Base-by-base conservation (phyloP, 345 rosid species). In the Brassica rapa region DNA sequence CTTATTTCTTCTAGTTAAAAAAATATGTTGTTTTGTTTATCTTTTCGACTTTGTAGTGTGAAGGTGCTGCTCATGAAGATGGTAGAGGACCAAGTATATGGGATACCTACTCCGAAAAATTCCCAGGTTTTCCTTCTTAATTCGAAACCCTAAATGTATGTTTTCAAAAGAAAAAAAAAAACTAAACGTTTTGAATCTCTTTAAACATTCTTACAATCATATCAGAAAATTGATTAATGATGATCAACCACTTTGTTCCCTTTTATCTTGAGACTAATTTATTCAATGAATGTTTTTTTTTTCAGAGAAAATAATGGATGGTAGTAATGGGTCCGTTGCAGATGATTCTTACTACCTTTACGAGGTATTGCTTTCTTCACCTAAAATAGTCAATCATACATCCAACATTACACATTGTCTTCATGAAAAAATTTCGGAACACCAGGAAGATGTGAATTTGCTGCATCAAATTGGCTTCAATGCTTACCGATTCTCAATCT, bases 21-120 rank as follows among this genome's bases (percentile, higher is more conserved):
- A 32, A 27, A 27, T 32, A 5, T 32, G 35, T 32, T 32, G 35
- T 4, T 32, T 32, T 32, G 35, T 32, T 35, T 8, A 11, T 8
- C 6, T 19, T 24, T 1, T 65, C 0, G 21, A 41, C 49, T 80
- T 68, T 53, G 70, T 25, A 80, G 82, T 68, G 74, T 62, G 87
- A 85, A 83, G 87, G 86, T 68, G 84, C 84, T 27, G 87, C 86
- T 56, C 71, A 75, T 70, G 84, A 81, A 72, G 74, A 77, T 81
- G 87, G 87, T 39, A 85, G 85, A 85, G 84, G 84, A 64, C 84
- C 84, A 59, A 85, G 86, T 81, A 65, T 85, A 0, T 85, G 87
- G 87, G 87, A 85, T 39, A 66, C 72, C 3, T 81, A 24, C 68
- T 57, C 76, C 41, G 75, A 76, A 71, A 72, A 85, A 19, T 65